phyloP scores from a whole-genome alignment of 768 basidiomycete genomes.

The Collybiopsis luxurians region DNA sequence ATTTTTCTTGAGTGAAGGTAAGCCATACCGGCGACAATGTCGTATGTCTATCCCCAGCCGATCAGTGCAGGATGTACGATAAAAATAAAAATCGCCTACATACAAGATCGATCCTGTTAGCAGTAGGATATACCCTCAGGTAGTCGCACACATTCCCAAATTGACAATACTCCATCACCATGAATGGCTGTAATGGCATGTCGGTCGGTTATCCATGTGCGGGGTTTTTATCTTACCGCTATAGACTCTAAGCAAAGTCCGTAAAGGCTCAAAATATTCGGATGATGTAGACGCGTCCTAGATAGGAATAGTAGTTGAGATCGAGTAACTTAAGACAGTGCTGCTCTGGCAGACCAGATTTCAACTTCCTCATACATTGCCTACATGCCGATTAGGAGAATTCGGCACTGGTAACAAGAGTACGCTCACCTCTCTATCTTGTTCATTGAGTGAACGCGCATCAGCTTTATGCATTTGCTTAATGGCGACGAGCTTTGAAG shows the following conservation, averaged over 20 bases:
- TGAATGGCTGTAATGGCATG: conserved; percentile 12
- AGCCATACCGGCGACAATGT: neutral
- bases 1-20: neutral
- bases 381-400: neutral
- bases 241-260: conserved; percentile 13
- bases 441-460: conserved; percentile 5
- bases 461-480: conserved; percentile 15
- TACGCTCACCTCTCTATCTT: conserved; percentile 11
- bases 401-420: neutral
- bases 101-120: conserved; percentile 1
- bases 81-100: neutral
- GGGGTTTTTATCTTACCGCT: conserved; percentile 4
- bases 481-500: conserved; percentile 10
- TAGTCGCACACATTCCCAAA: conserved; percentile 13
- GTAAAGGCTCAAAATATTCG: conserved; percentile 13
- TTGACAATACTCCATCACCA: conserved; percentile 14
- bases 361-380: neutral
- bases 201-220: neutral
- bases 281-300: conserved; percentile 10
- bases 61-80: neutral
- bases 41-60: neutral
- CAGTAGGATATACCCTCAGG: neutral
- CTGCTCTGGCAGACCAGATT: neutral
- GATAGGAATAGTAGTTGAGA: neutral
- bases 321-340: neutral